Conservation (phyloP, 306 rosid genomes). For the Glycine tomentella region DNA sequence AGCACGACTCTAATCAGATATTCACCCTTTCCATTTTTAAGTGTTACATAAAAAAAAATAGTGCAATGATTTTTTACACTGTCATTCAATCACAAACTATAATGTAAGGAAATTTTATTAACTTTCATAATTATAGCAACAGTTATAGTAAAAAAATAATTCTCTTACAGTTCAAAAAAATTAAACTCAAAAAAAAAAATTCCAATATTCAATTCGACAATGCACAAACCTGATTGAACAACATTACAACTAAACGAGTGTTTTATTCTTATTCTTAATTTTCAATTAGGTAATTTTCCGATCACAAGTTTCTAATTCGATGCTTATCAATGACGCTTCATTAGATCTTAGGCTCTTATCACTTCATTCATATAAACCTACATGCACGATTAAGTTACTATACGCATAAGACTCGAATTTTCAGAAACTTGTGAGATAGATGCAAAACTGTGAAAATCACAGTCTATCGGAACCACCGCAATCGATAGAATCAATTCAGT, state of each 20-base stretch:
- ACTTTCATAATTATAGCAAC: background rate
- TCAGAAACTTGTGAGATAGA: background rate
- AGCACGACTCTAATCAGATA: constrained; percentile 22
- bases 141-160: background rate
- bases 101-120: background rate
- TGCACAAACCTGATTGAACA: constrained; percentile 36
- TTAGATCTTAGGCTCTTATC: constrained; percentile 47
- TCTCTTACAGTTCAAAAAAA: background rate
- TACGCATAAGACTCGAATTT: constrained; percentile 13
- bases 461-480: background rate
- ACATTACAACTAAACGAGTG: background rate
- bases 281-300: constrained; percentile 4
- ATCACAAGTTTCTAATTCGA: constrained; percentile 25
- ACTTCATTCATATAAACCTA: constrained; percentile 35
- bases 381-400: constrained; percentile 27
- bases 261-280: background rate
- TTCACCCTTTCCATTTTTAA: constrained; percentile 1
- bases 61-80: background rate
- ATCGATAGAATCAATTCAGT: constrained; percentile 30
- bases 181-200: background rate
- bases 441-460: background rate
- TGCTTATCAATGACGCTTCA: background rate
- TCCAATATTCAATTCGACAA: constrained; percentile 12
- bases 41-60: constrained; percentile 21
- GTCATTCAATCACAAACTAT: too few species aligned